These are phyloP conservation scores for Penicillium brevicompactum DNA, from an alignment of 2,329 filamentous ascomycete species.

Conservation along the genomic window DNA sequence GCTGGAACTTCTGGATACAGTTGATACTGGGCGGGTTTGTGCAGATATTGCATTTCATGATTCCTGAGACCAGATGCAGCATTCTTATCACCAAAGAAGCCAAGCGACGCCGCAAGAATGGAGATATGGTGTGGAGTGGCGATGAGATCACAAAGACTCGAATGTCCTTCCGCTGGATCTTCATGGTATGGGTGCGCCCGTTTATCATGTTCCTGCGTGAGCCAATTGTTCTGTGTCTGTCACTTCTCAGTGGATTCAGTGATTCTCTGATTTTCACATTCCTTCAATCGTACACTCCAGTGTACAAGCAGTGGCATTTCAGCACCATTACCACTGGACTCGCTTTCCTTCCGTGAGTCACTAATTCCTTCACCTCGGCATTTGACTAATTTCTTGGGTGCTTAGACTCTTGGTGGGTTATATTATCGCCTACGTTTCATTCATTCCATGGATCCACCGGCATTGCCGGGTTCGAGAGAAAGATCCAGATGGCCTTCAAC, in stretches of 20 bases:
- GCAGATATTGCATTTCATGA: conserved; percentile 53
- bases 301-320: conserved; percentile 65
- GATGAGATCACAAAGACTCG: conserved; percentile 66
- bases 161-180: conserved; percentile 58
- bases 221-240: conserved; percentile 64
- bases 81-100: conserved; percentile 62
- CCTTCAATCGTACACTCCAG: conserved; percentile 62
- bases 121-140: conserved; percentile 68
- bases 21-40: conserved; percentile 59
- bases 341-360: conserved; percentile 55
- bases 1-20: conserved; percentile 67
- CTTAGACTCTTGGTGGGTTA: conserved; percentile 57
- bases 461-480: conserved; percentile 43
- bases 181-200: conserved; percentile 61
- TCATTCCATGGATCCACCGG: conserved; percentile 55
- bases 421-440: conserved; percentile 57
- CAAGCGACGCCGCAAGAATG: conserved; percentile 56
- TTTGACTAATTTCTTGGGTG: neutral
- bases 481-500: conserved; percentile 56
- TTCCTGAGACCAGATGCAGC: conserved; percentile 61
- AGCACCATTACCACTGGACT: conserved; percentile 50
- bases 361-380: too few relatives aligned
- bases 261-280: conserved; percentile 69
- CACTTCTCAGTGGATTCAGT: conserved; percentile 65
- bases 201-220: conserved; percentile 67